Conservation (phyloP, 148 eudicot genomes). For the Fagopyrum tataricum region DNA sequence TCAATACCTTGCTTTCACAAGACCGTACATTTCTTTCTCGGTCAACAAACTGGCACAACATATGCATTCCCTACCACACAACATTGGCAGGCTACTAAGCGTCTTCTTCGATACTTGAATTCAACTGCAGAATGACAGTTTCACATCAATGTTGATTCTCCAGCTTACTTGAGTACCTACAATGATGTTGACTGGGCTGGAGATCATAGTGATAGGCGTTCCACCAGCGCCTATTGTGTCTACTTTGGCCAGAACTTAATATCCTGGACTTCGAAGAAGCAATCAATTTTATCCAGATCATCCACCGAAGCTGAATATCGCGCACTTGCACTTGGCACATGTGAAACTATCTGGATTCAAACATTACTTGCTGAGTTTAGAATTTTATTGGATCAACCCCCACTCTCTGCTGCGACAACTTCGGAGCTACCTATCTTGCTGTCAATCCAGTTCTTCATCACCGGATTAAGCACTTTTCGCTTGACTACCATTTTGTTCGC, state of each 20-base stretch:
- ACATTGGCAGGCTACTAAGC: neutral
- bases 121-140: neutral
- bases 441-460: conserved; percentile 4
- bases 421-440: neutral
- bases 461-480: neutral
- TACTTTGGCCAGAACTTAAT: neutral
- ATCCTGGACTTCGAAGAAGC: neutral
- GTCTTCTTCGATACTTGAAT: neutral
- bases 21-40: neutral
- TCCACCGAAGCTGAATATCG: neutral
- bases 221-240: neutral
- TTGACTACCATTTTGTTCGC: conserved; percentile 12
- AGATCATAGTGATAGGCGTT: neutral
- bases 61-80: neutral
- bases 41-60: neutral
- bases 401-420: too few species aligned
- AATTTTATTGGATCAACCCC: neutral
- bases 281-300: neutral
- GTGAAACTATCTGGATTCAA: too few species aligned
- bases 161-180: neutral
- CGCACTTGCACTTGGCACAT: too few species aligned
- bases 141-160: neutral
- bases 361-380: too few species aligned
- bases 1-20: neutral
- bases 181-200: neutral